Conservation (phyloP, 2,329 filamentous ascomycete genomes). For the Colletotrichum endophyticum region DNA sequence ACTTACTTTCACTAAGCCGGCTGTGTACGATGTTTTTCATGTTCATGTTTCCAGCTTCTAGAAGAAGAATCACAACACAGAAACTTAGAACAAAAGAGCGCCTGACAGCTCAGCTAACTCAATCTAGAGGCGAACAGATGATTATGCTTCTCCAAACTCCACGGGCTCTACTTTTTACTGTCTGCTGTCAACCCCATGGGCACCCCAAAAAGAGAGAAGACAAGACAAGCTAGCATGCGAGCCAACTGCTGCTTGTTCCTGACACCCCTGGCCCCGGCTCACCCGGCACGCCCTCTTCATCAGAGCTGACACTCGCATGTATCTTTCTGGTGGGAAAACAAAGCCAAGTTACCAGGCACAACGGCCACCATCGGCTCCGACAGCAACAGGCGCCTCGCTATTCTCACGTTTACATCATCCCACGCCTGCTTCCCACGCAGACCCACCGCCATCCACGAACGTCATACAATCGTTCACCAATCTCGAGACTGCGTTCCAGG, state of each 20-base stretch:
- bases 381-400: background rate
- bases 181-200: background rate
- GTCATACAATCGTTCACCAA: slow-evolving; percentile 2
- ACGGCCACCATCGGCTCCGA: background rate
- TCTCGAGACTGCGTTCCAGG: background rate
- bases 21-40: background rate
- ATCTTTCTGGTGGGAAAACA: background rate
- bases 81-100: background rate
- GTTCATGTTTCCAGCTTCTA: background rate
- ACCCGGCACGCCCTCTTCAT: background rate
- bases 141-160: background rate
- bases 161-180: background rate
- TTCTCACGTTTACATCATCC: slow-evolving; percentile 13
- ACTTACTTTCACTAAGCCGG: background rate
- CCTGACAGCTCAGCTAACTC: background rate
- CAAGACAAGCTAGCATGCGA: background rate
- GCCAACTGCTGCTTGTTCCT: background rate
- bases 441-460: slow-evolving; percentile 2
- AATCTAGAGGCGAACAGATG: background rate
- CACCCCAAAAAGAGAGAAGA: background rate
- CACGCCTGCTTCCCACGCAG: background rate
- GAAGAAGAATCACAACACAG: background rate
- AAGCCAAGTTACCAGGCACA: background rate
- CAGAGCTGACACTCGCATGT: background rate
- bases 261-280: background rate